Base-by-base conservation (phyloP, 1,284 basidiomycete species). In the Ceratobasidium sp. region DNA sequence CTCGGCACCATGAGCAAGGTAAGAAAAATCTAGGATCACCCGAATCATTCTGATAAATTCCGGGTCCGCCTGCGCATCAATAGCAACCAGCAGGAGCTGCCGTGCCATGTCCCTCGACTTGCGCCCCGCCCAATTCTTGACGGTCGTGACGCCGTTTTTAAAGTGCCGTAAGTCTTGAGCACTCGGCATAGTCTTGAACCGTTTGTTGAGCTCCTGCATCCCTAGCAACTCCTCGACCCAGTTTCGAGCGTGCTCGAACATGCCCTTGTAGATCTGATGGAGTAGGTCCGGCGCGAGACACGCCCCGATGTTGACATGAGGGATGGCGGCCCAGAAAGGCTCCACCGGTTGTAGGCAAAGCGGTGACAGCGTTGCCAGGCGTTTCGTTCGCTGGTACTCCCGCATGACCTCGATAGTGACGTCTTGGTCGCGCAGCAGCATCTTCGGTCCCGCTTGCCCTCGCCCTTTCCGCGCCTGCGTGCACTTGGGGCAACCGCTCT, bases 221-320 rank as follows among this genome's bases (percentile, higher is more conserved):
- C 52, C 67, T 18, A 69, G 35, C 1, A 55, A 6, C 7, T 55
- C 54, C 54, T 55, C 54, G 20, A 55, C 54, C 54, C 54, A 55
- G 27, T 55, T 27, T 27, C 27, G 20, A n/a, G 54, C 54, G 33
- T 81, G 80, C 74, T 82, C 81, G 77, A 82, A 82, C 12, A 84
- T 79, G 2, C 54, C 54, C 18, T 57, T 57, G 10, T 57, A 57
- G 20, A 57, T 16, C 33, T 57, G 55, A 12, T 30, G 55, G 55
- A 57, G 55, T 20, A 57, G n/a, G 23, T 57, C 55, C 1, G 23
- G 55, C 16, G 23, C 55, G 5, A 57, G 55, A 23, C 23, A 12
- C 4, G 23, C 33, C 10, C 38, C 10, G 3, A 41, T 41, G 38
- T 30, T 10, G n/a, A 57, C 55, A 57, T 57, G 81, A 6, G 50